Conservation (phyloP, 768 basidiomycete genomes). For the Mycena indigotica region DNA sequence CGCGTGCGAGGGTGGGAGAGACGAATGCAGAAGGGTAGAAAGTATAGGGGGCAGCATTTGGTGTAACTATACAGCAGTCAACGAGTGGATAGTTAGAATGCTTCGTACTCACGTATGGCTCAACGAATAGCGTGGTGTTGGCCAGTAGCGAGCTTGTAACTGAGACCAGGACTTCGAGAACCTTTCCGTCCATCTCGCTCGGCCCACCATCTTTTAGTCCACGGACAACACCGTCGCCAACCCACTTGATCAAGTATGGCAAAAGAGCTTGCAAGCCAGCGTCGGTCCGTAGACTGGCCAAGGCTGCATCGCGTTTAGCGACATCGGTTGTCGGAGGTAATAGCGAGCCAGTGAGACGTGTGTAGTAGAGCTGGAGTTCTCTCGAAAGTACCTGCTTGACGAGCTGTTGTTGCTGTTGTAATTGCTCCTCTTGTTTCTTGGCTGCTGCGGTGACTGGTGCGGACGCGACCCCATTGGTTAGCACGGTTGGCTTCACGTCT, state of each 20-base stretch:
- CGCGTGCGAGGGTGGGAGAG: conserved; percentile 72
- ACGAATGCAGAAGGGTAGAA: conserved; percentile 86
- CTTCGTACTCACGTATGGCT: conserved; percentile 87
- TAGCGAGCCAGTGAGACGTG: conserved; percentile 82
- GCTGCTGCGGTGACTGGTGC: conserved; percentile 27
- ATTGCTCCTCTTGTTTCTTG: conserved; percentile 43
- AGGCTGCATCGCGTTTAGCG: conserved; percentile 81
- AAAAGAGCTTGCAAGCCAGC: conserved; percentile 89
- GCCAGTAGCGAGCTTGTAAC: conserved; percentile 83
- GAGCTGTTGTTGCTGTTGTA: conserved; percentile 67
- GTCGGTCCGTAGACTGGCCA: conserved; percentile 86
- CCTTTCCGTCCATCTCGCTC: conserved; percentile 64
- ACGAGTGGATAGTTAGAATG: not conserved
- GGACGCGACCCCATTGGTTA: conserved; percentile 32
- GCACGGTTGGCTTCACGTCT: conserved; percentile 33
- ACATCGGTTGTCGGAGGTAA: conserved; percentile 69
- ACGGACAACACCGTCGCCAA: conserved; percentile 81
- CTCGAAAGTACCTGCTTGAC: conserved; percentile 92
- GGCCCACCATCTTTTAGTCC: conserved; percentile 60
- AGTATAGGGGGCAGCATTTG: conserved; percentile 94
- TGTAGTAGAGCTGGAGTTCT: conserved; percentile 94
- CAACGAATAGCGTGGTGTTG: conserved; percentile 88
- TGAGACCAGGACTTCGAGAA: conserved; percentile 81
- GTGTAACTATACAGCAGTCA: conserved; percentile 65
- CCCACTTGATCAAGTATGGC: conserved; percentile 94